Evolutionary conservation across 495 filamentous ascomycete species (phyloP).

Genomic region (Friedmanniomyces simplex): DNA sequence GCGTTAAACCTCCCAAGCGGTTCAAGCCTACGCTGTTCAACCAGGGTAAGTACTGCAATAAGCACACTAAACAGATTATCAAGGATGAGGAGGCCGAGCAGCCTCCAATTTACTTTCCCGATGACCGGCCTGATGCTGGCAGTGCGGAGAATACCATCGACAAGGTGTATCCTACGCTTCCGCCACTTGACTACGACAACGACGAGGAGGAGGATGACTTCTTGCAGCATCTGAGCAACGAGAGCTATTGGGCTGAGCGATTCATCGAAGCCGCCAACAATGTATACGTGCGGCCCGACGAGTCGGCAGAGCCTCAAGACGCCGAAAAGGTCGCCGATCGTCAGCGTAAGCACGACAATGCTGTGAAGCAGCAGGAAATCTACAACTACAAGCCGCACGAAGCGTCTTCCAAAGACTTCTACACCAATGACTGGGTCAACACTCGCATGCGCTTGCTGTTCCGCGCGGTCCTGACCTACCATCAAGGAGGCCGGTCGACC

Average conservation of each 20-base stretch:
- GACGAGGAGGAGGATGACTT: conserved; percentile 1
- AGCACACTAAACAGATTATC: not conserved
- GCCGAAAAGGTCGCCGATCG: not conserved
- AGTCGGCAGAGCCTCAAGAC: not conserved
- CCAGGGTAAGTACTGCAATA: conserved; percentile 1
- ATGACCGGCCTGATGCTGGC: not conserved
- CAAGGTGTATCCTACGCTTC: not conserved
- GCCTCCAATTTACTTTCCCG: not conserved
- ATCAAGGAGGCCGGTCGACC: not conserved
- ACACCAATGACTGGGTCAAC: conserved; percentile 2
- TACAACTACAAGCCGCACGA: conserved; percentile 7
- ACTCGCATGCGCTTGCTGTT: conserved; percentile 4
- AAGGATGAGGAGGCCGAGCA: not conserved
- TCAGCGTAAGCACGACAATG: not conserved
- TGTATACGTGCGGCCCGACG: not conserved
- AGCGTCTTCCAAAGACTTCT: not conserved
- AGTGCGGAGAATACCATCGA: not conserved
- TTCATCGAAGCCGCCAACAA: conserved; percentile 3
- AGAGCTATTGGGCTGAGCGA: not conserved
- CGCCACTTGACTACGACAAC: not conserved
- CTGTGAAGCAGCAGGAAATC: not conserved
- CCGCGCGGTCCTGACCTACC: not conserved
- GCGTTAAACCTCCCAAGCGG: not conserved
- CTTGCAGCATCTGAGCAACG: not conserved
- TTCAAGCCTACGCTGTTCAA: not conserved